Base-by-base conservation (phyloP, 2,329 filamentous ascomycete genomes). In the Pseudogymnoascus sp. region DNA sequence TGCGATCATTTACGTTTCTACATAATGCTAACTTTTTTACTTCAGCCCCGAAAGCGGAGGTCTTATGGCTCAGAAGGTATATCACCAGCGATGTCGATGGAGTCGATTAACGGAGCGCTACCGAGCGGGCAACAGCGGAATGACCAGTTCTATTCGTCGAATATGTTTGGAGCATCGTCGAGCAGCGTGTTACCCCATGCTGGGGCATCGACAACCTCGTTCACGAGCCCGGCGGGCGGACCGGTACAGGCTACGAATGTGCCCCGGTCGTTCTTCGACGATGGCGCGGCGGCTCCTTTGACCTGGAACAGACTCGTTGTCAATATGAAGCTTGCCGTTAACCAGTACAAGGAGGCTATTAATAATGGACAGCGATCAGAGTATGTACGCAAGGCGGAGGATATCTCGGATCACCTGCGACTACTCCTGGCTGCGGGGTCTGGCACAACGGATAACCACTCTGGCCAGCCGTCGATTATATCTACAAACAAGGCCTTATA, bases 401-500 rank as follows among this genome's bases (percentile, higher is more conserved):
- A 99, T 71, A 97, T 99, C 59, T 97, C 94, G 4, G 94, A 99
- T 72, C 93, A 99, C 72, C 79, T 99, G 61, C 89, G 94, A 61
- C 81, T 97, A 65, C 83, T 99, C 6, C 84, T 99, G n/a, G 92
- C 92, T 30, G 94, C 94, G 61, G 94, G 92, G 7, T 99, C 94
- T 34, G 91, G 93, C 61, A 99, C 94, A 1, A 99, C 94, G 0
- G 94, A 99, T 75, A 99, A 99, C 71, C 94, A 99, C 73, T 97
- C 94, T 18, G 94, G 94, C 41, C 96, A 97, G 67, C 94, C 94
- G 4, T 97, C 94, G n/a, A 97, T 99, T 69, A 99, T 99, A 63
- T 97, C 92, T 6, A 95, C 91, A 4, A 99, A 99, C 78, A 97
- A 97, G 74, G 90, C 91, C 0, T 79, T 99, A 14, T 97, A 97